phyloP scores from a whole-genome alignment of 2,329 filamentous ascomycete species.

The Fusarium sp. region DNA sequence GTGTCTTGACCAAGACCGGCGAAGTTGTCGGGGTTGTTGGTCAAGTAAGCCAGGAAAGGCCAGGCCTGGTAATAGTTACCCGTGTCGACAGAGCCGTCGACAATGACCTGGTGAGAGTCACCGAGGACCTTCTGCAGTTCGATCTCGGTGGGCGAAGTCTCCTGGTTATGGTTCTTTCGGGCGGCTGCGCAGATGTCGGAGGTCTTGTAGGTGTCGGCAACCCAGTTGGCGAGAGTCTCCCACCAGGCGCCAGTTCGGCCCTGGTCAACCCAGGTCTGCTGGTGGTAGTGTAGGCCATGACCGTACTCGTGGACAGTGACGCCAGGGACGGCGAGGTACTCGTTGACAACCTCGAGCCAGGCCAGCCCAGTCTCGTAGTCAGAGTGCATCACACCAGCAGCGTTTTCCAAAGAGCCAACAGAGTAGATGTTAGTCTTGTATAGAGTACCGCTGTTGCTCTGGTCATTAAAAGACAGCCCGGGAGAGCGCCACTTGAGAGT shows the following conservation, averaged over 20 bases:
- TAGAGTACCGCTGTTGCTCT: constrained; percentile 55
- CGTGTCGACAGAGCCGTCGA: constrained; percentile 58
- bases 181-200: constrained; percentile 58
- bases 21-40: constrained; percentile 62
- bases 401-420: constrained; percentile 53
- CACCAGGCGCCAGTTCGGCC: constrained; percentile 63
- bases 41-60: constrained; percentile 64
- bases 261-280: constrained; percentile 60
- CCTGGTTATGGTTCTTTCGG: constrained; percentile 53
- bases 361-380: constrained; percentile 57
- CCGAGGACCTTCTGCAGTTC: constrained; percentile 60
- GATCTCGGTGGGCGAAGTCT: constrained; percentile 30
- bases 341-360: constrained; percentile 59
- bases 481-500: constrained; percentile 57
- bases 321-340: constrained; percentile 54
- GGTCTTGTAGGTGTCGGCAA: constrained; percentile 63
- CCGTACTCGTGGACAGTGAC: constrained; percentile 65
- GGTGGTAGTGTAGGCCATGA: constrained; percentile 62
- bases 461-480: constrained; percentile 54
- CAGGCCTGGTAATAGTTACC: constrained; percentile 67
- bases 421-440: constrained; percentile 63
- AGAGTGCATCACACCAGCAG: constrained; percentile 60
- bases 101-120: constrained; percentile 62
- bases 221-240: constrained; percentile 65
- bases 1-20: constrained; percentile 57